Evolutionary conservation across 495 filamentous ascomycete genomes (phyloP), one percentile per base, ranked within the genome.

Genomic region (Amorphotheca resinae): DNA sequence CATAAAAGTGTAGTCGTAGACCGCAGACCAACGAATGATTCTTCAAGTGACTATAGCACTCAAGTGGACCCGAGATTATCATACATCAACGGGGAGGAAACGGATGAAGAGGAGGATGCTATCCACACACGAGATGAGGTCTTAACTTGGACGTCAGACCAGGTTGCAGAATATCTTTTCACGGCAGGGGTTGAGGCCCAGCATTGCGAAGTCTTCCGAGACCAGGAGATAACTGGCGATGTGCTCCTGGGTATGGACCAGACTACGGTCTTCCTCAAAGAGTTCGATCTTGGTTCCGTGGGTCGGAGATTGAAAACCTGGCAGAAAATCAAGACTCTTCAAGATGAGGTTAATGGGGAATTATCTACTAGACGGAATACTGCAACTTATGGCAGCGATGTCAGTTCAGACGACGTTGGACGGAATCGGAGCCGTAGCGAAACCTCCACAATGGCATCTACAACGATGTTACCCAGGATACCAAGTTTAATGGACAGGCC

Each of bases 171-270:
- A 44, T 86, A 89, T 53, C 65, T 96, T 50, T 86, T 87, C 46
- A 77, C 77, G 17, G 60, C 75, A 9, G 87, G 84, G 12, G 79
- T 96, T 15, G 87, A 95, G 51, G 69, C 74, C 32, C 74, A 71
- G 40, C 88, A 95, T 48, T 96, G 93, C 59, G 81, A 89, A 33
- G 80, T 95, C 8, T 99, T 99, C 53, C 72, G 81, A 50, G 87
- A 95, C 51, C 87, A 99, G 64, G 93, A 99, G 60, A 95, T 99
- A 42, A 77, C 82, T 9, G 93, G 93, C 26, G 86, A 95, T 48
- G 87, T 95, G 9, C 63, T 99, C 12, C 64, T 99, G 38, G 84
- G 85, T 16, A 93, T 99, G 88, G 82, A 93, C 48, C 93, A 96
- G 59, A 77, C 82, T 20, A 87, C 87, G 23, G 61, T 95, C 2